Conservation (phyloP, 106 monocot species). For the Chionographis japonica region DNA sequence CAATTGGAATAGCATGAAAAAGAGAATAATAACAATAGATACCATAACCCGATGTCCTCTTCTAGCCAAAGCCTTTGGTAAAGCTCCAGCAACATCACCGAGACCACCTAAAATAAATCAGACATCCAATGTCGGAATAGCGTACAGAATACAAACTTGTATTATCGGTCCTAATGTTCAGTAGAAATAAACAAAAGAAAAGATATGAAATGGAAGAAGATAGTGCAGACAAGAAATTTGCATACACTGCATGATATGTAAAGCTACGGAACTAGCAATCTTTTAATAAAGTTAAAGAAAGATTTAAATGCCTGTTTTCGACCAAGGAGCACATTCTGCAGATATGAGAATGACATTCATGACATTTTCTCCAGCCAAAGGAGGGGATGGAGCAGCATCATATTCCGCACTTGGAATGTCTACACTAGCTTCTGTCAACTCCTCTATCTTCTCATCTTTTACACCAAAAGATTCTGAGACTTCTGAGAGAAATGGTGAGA, state of each 20-base stretch:
- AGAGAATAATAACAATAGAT: conserved; percentile 2
- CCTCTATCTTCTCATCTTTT: conserved; percentile 16
- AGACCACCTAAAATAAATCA: conserved; percentile 60
- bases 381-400: conserved; percentile 18
- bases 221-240: no score
- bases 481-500: conserved; percentile 14
- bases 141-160: no score
- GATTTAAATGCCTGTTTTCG: conserved; percentile 64
- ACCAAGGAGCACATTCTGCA: conserved; percentile 94
- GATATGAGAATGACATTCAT: conserved; percentile 88
- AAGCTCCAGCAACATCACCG: conserved; percentile 88
- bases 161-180: neutral
- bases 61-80: conserved; percentile 88
- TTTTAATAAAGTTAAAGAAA: conserved; percentile 1
- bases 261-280: neutral
- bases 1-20: neutral
- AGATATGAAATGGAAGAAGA: neutral
- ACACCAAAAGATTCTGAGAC: conserved; percentile 1
- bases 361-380: conserved; percentile 73
- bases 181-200: neutral
- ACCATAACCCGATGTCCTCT: conserved; percentile 86
- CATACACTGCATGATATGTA: neutral
- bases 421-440: conserved; percentile 16
- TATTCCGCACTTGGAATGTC: conserved; percentile 2
- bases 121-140: neutral